Evolutionary conservation across 78 protist genomes (phyloP), one percentile per base, ranked within the genome.

Genomic region (Dictyostelium intermedium): DNA sequence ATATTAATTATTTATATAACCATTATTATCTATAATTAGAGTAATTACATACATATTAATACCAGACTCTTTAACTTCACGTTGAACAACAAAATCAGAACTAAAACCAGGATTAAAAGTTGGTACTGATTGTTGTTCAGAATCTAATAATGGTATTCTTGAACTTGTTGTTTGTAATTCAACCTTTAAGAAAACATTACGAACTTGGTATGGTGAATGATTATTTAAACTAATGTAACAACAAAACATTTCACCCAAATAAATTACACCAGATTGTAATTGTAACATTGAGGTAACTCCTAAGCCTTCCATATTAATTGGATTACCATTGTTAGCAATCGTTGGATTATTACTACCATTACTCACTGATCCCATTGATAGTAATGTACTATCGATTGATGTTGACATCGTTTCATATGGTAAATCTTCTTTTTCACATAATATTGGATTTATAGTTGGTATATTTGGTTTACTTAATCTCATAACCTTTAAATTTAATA

Each of bases 61-160:
- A 76, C 95, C 95, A 84, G 77, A 77, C 34, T 91, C 95, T 73
- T 91, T 91, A 34, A 91, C 95, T 53, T 91, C 95, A 30, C 91
- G 61, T 69, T 83, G 84, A 39, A 91, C 95, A 43, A 91, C 89
- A 34, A 80, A 91, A 73, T 91, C 95, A 18, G 84, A 79, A 63
- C 84, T 91, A 47, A 84, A 83, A 63, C 95, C 95, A 47, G 95
- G 91, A 35, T 80, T 80, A 69, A 91, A 91, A 23, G 60, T 14
- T 23, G 34, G 35, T 25, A 91, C 85, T 14, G 95, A 89, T 34
- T 77, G 34, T 43, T 82, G 83, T 66, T 84, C 89, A 53, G 84
- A 56, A 37, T 91, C 95, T 69, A 84, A 45, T 41, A 91, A 63
- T 8, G 20, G 16, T 20, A 91, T 84, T 60, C 95, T 77, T 79